Base-by-base conservation (phyloP, 805 yeast species). In the Blastobotrys robertii region DNA sequence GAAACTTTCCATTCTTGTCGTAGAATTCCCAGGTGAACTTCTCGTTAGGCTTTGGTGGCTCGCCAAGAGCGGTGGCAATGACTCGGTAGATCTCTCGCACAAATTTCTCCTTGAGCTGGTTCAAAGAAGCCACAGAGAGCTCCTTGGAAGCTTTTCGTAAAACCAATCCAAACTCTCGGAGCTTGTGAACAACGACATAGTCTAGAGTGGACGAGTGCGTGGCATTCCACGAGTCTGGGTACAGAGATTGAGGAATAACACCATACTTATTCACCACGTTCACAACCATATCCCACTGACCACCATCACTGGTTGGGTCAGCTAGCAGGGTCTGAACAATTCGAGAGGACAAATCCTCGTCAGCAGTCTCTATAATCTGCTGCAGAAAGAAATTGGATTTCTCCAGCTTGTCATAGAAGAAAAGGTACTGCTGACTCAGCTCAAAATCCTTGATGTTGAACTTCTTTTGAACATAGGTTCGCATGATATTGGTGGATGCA, bases 371-470 rank as follows among this genome's bases (percentile, higher is more conserved):
- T 45, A 82, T 67, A 42, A 84, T 73, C 60, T 81, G 85, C 51
- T 85, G 86, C 52, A 85, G 65, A 62, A 83, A 85, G 59, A 69
- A 82, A 59, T 85, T 84, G 39, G 87, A 77, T 66, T 84, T 84
- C 63, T 86, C 95, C 52, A 85, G 69, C 64, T 86, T 84, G 58
- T 85, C 95, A 61, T 83, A 83, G 65, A 86, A 86, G 67, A 79
- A 85, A 50, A 85, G 61, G 59, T 82, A 85, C 16, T 84, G 73
- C 54, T 86, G 94, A 30, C 92, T 81, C 40, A 86, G 64, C 64
- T 83, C 86, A 59, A 84, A 78, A 50, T 73, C 74, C 50, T 77
- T 76, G 53, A 86, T 62, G 54, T 80, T 77, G 60, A 79, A 73
- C 56, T 73, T 73, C 54, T 72, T 68, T 60, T 79, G 77, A 22